Percentiles rank a stretch among this genome's conserved stretches.
Conservation (phyloP, 345 rosid genomes). For the Kandelia obovata region DNA sequence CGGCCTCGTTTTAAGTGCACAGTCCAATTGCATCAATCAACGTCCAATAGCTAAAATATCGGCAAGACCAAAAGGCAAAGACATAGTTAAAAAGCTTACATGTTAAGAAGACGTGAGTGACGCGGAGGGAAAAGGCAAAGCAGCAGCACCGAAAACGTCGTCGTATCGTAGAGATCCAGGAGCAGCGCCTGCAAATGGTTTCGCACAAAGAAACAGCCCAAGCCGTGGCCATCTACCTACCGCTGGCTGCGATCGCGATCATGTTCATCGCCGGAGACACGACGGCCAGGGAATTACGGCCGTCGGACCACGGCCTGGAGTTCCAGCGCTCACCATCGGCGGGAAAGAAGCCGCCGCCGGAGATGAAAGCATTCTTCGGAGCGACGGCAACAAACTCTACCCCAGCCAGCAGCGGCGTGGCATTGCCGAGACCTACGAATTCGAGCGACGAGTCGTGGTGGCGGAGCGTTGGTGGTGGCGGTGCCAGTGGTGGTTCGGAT, state of each 20-base stretch:
- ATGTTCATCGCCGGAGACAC: conserved; percentile 17
- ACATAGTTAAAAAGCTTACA: too few species aligned
- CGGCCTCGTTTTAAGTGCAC: too few species aligned
- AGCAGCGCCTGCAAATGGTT: too few species aligned
- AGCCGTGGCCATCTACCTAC: neutral
- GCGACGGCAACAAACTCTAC: neutral
- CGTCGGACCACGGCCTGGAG: conserved; percentile 69
- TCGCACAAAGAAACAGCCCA: neutral
- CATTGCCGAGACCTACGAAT: conserved; percentile 46
- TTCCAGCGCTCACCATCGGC: conserved; percentile 42
- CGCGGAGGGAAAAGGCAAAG: too few species aligned
- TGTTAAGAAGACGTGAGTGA: too few species aligned
- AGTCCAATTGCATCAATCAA: too few species aligned
- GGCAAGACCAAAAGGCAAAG: too few species aligned
- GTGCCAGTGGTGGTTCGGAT: conserved; percentile 23
- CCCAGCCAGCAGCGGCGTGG: conserved; percentile 10
- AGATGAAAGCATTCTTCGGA: conserved; percentile 55
- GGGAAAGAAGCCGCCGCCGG: conserved; percentile 30
- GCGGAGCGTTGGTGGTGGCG: conserved; percentile 17
- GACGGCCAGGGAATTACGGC: conserved; percentile 52
- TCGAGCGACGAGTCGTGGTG: conserved; percentile 42
- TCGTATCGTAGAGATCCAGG: too few species aligned
- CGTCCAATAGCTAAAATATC: too few species aligned
- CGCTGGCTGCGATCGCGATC: conserved; percentile 11
- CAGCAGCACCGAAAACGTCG: too few species aligned